These are phyloP conservation scores for Ceratocystis alfenasii DNA, from an alignment of 2,329 filamentous ascomycete species.

Conservation along the genomic window DNA sequence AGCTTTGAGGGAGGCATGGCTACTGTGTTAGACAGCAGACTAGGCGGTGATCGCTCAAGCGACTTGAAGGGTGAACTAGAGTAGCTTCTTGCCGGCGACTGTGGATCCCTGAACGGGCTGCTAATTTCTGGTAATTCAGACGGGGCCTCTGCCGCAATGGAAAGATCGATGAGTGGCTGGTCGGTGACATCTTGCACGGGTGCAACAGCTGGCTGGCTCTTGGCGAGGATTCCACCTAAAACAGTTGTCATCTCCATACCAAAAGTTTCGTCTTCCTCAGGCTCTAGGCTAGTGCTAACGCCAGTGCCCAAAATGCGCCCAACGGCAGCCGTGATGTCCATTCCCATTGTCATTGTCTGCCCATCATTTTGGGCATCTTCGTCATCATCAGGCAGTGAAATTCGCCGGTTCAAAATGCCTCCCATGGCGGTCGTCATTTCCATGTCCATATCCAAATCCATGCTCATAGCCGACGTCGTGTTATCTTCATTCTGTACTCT, in stretches of 20 bases:
- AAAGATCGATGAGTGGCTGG: conserved; percentile 26
- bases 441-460: conserved; percentile 86
- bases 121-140: conserved; percentile 11
- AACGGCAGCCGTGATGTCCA: conserved; percentile 53
- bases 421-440: conserved; percentile 79
- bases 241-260: conserved; percentile 58
- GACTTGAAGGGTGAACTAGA: conserved; percentile 21
- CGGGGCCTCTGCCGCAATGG: background rate
- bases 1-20: background rate
- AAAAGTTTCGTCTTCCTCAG: conserved; percentile 35
- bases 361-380: conserved; percentile 23
- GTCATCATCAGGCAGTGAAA: conserved; percentile 32
- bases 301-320: conserved; percentile 40
- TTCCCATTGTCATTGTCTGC: conserved; percentile 32
- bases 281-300: conserved; percentile 20
- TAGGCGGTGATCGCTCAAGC: conserved; percentile 14
- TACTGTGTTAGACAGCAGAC: conserved; percentile 2
- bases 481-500: conserved; percentile 22
- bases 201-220: background rate
- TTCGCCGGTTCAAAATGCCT: conserved; percentile 49
- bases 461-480: conserved; percentile 35
- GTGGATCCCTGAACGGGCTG: conserved; percentile 14
- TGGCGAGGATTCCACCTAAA: conserved; percentile 47
- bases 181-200: background rate
- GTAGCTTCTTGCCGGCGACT: conserved; percentile 16